Evolutionary conservation across 768 basidiomycete species (phyloP).

Genomic region (Lyophyllum atratum): DNA sequence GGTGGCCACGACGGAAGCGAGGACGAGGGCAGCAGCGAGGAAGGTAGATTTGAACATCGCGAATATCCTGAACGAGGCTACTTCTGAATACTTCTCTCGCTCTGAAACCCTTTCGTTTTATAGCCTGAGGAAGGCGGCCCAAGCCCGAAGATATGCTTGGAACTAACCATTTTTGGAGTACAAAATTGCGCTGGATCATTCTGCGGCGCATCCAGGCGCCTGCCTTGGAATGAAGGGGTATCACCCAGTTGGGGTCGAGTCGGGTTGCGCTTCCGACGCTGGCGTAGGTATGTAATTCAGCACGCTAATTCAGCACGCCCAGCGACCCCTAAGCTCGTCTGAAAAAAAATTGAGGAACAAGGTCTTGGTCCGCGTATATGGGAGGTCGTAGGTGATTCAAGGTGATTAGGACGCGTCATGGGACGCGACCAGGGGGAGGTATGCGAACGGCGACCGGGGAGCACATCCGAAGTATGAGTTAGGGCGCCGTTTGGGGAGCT

Average conservation of each 20-base stretch:
- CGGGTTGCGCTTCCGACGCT: not conserved
- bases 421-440: not conserved
- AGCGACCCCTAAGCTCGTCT: not conserved
- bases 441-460: too few species aligned
- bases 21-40: not conserved
- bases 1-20: not conserved
- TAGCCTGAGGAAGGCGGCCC: not conserved
- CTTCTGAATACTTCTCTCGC: not conserved
- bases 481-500: too few species aligned
- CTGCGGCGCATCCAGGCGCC: not conserved
- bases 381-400: not conserved
- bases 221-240: not conserved
- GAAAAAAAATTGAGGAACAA: not conserved
- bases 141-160: not conserved
- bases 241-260: not conserved
- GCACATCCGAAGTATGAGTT: too few species aligned
- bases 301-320: not conserved
- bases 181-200: not conserved
- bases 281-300: too few species aligned
- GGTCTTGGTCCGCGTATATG: too few species aligned
- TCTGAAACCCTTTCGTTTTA: not conserved
- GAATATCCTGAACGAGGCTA: not conserved
- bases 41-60: constrained; percentile 10
- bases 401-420: not conserved
- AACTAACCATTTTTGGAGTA: not conserved